Evolutionary conservation across 78 protist genomes (phyloP).

Genomic region (Polysphondylium violaceum): DNA sequence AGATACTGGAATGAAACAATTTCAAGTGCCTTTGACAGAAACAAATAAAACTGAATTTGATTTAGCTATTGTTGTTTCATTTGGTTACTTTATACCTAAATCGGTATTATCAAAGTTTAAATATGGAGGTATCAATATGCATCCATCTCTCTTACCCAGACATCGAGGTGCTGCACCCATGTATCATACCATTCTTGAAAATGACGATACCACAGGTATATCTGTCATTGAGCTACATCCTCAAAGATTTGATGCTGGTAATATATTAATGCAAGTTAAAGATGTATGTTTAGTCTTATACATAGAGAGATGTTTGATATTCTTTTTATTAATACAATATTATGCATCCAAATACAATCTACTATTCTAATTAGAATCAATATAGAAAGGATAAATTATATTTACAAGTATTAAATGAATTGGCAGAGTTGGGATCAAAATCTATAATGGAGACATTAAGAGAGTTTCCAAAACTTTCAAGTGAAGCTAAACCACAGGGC

Average conservation of each 20-base stretch:
- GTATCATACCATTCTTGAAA: conserved; percentile 60
- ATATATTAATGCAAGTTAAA: conserved; percentile 46
- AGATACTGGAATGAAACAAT: conserved; percentile 52
- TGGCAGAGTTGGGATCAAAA: background rate
- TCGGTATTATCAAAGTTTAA: conserved; percentile 29
- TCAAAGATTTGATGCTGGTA: conserved; percentile 67
- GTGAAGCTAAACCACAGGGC: conserved; percentile 12
- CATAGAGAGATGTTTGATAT: background rate
- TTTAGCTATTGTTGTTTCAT: conserved; percentile 84
- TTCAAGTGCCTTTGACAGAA: conserved; percentile 39
- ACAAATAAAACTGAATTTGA: conserved; percentile 27
- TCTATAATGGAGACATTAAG: background rate
- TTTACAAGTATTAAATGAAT: background rate
- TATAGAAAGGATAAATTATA: conserved; percentile 16
- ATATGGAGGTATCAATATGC: conserved; percentile 85
- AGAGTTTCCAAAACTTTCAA: background rate
- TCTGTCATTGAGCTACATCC: conserved; percentile 75
- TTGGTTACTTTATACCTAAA: conserved; percentile 84
- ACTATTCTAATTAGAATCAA: background rate
- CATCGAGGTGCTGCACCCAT: conserved; percentile 89
- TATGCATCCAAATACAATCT: no score
- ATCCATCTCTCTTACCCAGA: conserved; percentile 87
- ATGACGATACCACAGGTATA: conserved; percentile 78
- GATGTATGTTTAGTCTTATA: background rate
- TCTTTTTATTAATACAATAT: background rate